Evolutionary conservation across 352 stramenopile genomes (phyloP), one percentile per base, ranked within the genome.

Genomic region (Aphanomyces astaci): DNA sequence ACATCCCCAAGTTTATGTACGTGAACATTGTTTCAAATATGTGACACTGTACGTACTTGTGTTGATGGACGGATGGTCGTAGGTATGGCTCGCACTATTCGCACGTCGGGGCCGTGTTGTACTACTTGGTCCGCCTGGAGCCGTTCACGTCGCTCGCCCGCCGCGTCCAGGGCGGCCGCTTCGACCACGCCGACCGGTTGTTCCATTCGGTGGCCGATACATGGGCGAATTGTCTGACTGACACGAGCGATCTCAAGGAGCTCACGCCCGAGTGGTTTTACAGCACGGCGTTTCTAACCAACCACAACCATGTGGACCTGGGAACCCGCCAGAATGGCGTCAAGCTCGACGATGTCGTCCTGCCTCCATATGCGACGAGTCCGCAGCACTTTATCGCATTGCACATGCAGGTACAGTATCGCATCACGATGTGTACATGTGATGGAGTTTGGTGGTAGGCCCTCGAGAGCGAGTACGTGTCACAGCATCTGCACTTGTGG

Each of bases 121-220:
- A 98, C 76, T 99, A 99, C 74, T 78, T 99, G 28, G 92, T 99
- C 75, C 91, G 98, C 9, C 73, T 99, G n/a, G 96, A 99, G 75
- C 97, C 97, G 11, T 99, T 99, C 78, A 98, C 95, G 3, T 87
- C 94, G 27, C 89, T 99, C 53, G 90, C 94, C 7, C 54, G 98
- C 48, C 89, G 83, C 49, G 78, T 99, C 0, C 97, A 99, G 81
- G 96, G 93, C 56, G 97, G 97, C 10, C 94, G 93, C 32, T 96
- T 98, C 63, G 94, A 98, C 66, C 89, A 96, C 54, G 81, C 93
- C 3, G 94, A 98, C 39, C 88, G 95, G 3, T 76, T 98, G 36
- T 98, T 98, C 73, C 81, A 96, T 66, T 96, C 81, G 13, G 73
- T 98, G 25, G 75, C 81, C 0, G 87, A 96, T 69, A 92, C 94